Base-by-base conservation (phyloP, 768 basidiomycete genomes). In the Roridomyces roridus region DNA sequence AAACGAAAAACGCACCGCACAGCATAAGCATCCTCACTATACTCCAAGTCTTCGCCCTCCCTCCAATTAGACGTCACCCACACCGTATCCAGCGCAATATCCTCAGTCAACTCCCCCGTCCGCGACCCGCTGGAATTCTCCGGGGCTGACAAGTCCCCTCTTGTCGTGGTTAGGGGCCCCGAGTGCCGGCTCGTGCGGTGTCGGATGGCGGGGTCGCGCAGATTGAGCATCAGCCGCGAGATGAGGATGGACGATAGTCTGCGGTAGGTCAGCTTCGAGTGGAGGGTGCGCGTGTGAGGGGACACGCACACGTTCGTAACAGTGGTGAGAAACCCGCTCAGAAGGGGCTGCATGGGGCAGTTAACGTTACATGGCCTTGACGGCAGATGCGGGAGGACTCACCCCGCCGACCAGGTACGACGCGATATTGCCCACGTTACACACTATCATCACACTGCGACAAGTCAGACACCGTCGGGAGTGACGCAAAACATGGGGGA, bases 231-330 rank as follows among this genome's bases (percentile, higher is more conserved):
- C 6, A 61, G 24, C 2, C 60, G 39, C 6, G 50, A 39, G 0
- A 53, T 26, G 25, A 52, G 17, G 20, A 61, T 51, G 11, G 60
- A 58, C 12, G 60, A 62, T 17, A 58, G 41, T 6, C 60, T 62
- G 25, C 6, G 17, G 37, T 36, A 18, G 7, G n/a, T 20, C 5
- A 40, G 23, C 12, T 39, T 26, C 6, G 11, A n/a, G 18, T 6
- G n/a, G 1, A 1, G 41, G 23, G 34, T 15, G 11, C 12, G 24
- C n/a, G 26, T 18, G 40, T 41, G 23, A 26, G 23, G 9, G 18
- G 18, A 21, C 10, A 34, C 60, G 3, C 39, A 57, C 60, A 35
- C 56, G 36, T 58, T 62, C 29, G 45, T 37, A 23, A 57, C 8
- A 4, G 56, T 51, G 8, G 60, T 58, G 20, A 12, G 37, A 1